These are phyloP conservation scores for Teratosphaeria viscida DNA, from an alignment of 2,329 filamentous ascomycete species.

Conservation along the genomic window DNA sequence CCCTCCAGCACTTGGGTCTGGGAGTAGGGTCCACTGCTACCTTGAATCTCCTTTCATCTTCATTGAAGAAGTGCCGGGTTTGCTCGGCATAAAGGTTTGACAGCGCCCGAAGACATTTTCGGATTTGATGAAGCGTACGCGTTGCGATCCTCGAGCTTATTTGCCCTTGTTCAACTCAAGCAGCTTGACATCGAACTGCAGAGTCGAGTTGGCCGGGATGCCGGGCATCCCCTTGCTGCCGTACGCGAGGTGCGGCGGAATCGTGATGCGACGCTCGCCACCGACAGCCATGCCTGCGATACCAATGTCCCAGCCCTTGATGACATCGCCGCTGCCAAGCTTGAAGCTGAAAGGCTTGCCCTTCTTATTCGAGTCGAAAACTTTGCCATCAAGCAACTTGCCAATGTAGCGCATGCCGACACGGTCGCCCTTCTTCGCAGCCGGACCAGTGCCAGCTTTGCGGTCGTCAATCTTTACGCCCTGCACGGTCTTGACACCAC, in stretches of 20 bases:
- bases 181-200: slow-evolving; percentile 69
- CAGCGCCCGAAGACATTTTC: not conserved
- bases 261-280: slow-evolving; percentile 83
- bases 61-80: not conserved
- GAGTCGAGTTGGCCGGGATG: slow-evolving; percentile 82
- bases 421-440: slow-evolving; percentile 80
- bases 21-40: slow-evolving; percentile 18
- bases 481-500: slow-evolving; percentile 67
- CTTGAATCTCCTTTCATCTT: not conserved
- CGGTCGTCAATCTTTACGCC: slow-evolving; percentile 93
- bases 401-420: slow-evolving; percentile 97
- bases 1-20: slow-evolving; percentile 27
- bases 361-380: slow-evolving; percentile 98
- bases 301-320: slow-evolving; percentile 98
- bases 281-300: slow-evolving; percentile 85
- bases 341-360: slow-evolving; percentile 96
- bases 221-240: slow-evolving; percentile 68
- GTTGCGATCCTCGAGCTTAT: slow-evolving; percentile 6
- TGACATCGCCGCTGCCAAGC: slow-evolving; percentile 87
- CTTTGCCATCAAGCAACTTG: slow-evolving; percentile 83
- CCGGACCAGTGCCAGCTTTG: slow-evolving; percentile 75
- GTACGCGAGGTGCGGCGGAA: slow-evolving; percentile 81
- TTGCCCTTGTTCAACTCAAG: slow-evolving; percentile 36
- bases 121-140: not conserved
- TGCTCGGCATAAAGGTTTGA: not conserved